Conservation (phyloP, 2,329 filamentous ascomycete species). For the Exophiala mesophila region DNA sequence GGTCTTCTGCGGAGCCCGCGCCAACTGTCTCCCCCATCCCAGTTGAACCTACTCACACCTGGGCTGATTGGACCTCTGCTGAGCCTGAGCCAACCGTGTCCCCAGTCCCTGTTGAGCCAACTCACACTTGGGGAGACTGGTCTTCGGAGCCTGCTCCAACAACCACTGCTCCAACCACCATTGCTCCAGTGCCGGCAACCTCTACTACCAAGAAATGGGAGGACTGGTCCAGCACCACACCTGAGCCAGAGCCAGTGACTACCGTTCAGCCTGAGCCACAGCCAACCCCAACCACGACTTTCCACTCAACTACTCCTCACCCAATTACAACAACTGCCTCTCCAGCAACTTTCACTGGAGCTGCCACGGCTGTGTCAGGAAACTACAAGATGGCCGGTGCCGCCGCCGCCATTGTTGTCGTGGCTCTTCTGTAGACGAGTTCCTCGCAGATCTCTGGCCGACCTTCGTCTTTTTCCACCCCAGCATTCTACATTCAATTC, state of each 20-base stretch:
- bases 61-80: conserved; percentile 11
- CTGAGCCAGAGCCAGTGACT: conserved; percentile 4
- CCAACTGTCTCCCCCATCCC: conserved; percentile 4
- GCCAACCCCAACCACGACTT: conserved; percentile 10
- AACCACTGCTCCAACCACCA: conserved; percentile 2
- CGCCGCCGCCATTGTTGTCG: conserved; percentile 18
- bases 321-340: conserved; percentile 12
- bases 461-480: no score
- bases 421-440: conserved; percentile 19
- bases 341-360: conserved; percentile 15
- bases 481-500: no score
- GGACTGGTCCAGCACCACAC: conserved; percentile 1
- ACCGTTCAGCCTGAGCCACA: conserved; percentile 1
- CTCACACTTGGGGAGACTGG: neutral
- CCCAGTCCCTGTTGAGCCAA: neutral
- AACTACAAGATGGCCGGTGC: conserved; percentile 17
- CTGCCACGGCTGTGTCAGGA: conserved; percentile 14
- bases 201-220: neutral
- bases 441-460: no score
- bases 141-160: neutral
- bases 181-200: conserved; percentile 1
- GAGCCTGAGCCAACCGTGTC: conserved; percentile 1
- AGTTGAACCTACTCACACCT: conserved; percentile 1
- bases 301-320: neutral
- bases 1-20: conserved; percentile 1